A percentile compares a stretch with the other conserved stretches of the same genome.
Conservation (phyloP, 345 rosid species). For the Streptanthus diversifolius region DNA sequence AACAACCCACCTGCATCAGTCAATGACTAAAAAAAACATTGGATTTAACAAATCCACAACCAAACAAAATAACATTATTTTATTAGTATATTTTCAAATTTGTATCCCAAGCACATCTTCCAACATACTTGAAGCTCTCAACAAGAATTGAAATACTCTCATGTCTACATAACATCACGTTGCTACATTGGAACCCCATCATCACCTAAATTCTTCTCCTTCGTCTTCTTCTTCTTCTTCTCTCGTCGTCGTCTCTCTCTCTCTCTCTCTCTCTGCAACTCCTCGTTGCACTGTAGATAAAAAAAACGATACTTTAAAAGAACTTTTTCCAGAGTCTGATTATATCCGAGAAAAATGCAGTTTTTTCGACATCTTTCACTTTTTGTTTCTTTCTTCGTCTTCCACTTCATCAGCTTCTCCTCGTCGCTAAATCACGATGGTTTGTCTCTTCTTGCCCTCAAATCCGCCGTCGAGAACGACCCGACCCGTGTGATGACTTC, state of each 20-base stretch:
- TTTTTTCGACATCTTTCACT: not conserved
- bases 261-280: slow-evolving; percentile 45
- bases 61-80: not conserved
- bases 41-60: slow-evolving; percentile 11
- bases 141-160: slow-evolving; percentile 22
- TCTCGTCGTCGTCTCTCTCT: not conserved
- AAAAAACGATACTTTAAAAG: not conserved
- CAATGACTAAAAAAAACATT: slow-evolving; percentile 3
- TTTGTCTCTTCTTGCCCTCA: slow-evolving; percentile 82
- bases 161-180: slow-evolving; percentile 28
- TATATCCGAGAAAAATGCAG: slow-evolving; percentile 2
- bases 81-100: slow-evolving; percentile 2
- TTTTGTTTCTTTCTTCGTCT: slow-evolving; percentile 17
- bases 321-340: slow-evolving; percentile 8
- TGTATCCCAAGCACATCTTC: slow-evolving; percentile 4
- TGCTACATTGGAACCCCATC: slow-evolving; percentile 6
- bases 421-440: slow-evolving; percentile 67
- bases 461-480: slow-evolving; percentile 62
- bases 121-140: slow-evolving; percentile 18
- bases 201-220: slow-evolving; percentile 9
- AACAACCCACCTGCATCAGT: slow-evolving; percentile 25
- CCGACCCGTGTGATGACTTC: slow-evolving; percentile 53
- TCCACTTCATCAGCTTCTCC: slow-evolving; percentile 15
- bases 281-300: slow-evolving; percentile 49
- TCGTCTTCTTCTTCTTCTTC: slow-evolving; percentile 22